Base-by-base conservation (phyloP, 2,329 filamentous ascomycete species). In the Plenodomus tracheiphilus region DNA sequence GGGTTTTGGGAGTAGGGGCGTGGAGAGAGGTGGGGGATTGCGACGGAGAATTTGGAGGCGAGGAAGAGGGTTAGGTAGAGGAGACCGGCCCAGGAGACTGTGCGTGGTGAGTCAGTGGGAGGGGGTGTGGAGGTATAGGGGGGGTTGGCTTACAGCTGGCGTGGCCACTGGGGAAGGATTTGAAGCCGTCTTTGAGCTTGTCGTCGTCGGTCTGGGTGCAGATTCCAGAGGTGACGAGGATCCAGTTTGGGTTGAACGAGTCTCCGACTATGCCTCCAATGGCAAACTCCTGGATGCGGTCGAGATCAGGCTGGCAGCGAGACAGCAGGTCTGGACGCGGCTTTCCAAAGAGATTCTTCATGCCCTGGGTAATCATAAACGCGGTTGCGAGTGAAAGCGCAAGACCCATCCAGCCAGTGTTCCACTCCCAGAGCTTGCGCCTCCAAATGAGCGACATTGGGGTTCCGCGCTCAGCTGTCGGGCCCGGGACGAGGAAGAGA, bases 361-460 rank as follows among this genome's bases (percentile, higher is more conserved):
- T 85, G 42, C 87, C 89, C 61, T 90, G 85, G 1, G 91, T 93
- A 62, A 95, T 85, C 72, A 94, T 85, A 77, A 88, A 95, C 4
- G 88, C 82, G 2, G 83, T 79, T 2, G 86, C 84, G 9, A 91
- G 77, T 2, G 88, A 84, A 16, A 96, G 77, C 1, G 80, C 89
- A 2, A 96, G 79, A 0, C 92, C 92, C 63, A 96, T 84, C 84
- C 87, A 90, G 49, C 89, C 91, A 2, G 85, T 85, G 68, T 97
- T 91, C 70, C 89, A 85, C 71, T 97, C 92, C 91, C 93, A 97
- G 1, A 96, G 71, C 74, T 94, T 96, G 57, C 89, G 82, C 67
- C 83, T 84, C 85, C 89, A 91, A 38, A 92, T 78, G 45, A 89
- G 74, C 3, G 80, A 72, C 55, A 80, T 80, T 1, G 88, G 84